Conservation (phyloP, 2,329 filamentous ascomycete genomes). For the Phaeomoniella chlamydospora region DNA sequence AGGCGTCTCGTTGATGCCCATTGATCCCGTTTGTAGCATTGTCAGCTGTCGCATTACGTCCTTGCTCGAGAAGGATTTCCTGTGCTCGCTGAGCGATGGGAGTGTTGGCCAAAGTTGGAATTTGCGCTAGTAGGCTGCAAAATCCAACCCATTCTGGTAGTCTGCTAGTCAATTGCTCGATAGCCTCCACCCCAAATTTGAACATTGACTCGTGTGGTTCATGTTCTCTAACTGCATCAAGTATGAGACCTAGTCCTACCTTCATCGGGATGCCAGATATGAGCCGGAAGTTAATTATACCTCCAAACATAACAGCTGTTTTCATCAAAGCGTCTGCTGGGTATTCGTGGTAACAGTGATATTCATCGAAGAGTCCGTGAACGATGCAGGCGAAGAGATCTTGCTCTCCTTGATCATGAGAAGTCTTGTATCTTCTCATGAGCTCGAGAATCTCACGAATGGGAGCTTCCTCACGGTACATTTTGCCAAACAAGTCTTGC, state of each 20-base stretch:
- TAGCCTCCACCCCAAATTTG: slow-evolving; percentile 89
- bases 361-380: slow-evolving; percentile 93
- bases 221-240: slow-evolving; percentile 88
- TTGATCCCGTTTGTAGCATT: slow-evolving; percentile 27
- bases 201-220: slow-evolving; percentile 80
- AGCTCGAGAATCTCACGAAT: slow-evolving; percentile 75
- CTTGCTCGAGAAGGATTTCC: slow-evolving; percentile 59
- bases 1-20: slow-evolving; percentile 20
- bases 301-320: slow-evolving; percentile 90
- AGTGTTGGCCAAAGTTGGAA: slow-evolving; percentile 68
- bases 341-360: slow-evolving; percentile 87
- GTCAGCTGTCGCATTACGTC: slow-evolving; percentile 41
- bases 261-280: slow-evolving; percentile 82
- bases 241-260: slow-evolving; percentile 89
- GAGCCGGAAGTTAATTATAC: slow-evolving; percentile 86
- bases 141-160: slow-evolving; percentile 93
- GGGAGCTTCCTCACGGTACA: slow-evolving; percentile 86
- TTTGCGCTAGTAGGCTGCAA: slow-evolving; percentile 69
- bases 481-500: slow-evolving; percentile 95
- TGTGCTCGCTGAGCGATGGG: slow-evolving; percentile 73
- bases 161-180: slow-evolving; percentile 73
- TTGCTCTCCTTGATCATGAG: slow-evolving; percentile 69
- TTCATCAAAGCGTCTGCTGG: slow-evolving; percentile 91
- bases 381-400: slow-evolving; percentile 98
- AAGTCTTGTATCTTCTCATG: slow-evolving; percentile 76